Conservation (phyloP, 768 basidiomycete species). For the Auricularia sp. region DNA sequence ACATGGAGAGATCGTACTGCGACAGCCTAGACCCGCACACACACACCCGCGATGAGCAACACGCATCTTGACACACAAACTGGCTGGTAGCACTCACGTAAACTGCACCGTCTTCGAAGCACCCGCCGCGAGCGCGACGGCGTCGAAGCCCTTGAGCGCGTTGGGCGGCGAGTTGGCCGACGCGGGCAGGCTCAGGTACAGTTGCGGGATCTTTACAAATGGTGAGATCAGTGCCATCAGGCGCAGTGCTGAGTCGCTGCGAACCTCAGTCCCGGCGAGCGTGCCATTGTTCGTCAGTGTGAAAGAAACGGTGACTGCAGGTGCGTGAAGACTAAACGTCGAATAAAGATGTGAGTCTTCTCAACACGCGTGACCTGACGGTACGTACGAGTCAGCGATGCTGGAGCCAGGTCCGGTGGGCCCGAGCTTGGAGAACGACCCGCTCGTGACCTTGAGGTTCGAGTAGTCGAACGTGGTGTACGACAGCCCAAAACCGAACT, state of each 20-base stretch:
- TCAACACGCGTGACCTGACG: neutral
- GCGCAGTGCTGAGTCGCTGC: neutral
- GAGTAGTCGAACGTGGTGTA: constrained; percentile 51
- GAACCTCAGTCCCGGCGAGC: constrained; percentile 37
- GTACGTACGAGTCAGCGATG: constrained; percentile 37
- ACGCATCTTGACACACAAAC: neutral
- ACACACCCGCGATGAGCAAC: neutral
- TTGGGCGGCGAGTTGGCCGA: constrained; percentile 39
- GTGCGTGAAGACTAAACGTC: constrained; percentile 37
- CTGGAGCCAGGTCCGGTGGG: constrained; percentile 39
- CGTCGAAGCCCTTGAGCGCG: constrained; percentile 48
- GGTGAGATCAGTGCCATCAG: neutral
- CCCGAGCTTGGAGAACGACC: constrained; percentile 8
- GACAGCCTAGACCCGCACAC: constrained; percentile 20
- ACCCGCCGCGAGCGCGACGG: constrained; percentile 27
- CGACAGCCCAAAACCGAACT: constrained; percentile 42
- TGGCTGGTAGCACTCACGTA: constrained; percentile 7
- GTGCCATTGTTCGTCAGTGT: constrained; percentile 43
- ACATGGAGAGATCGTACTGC: constrained; percentile 43
- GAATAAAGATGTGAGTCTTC: neutral
- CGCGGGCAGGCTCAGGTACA: constrained; percentile 42
- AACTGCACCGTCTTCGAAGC: constrained; percentile 37
- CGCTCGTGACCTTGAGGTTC: constrained; percentile 31
- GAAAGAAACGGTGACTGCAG: constrained; percentile 43
- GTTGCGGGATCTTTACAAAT: constrained; percentile 36